These are phyloP conservation scores for Seiridium unicorne DNA, from an alignment of 2,329 filamentous ascomycete species.

Conservation along the genomic window DNA sequence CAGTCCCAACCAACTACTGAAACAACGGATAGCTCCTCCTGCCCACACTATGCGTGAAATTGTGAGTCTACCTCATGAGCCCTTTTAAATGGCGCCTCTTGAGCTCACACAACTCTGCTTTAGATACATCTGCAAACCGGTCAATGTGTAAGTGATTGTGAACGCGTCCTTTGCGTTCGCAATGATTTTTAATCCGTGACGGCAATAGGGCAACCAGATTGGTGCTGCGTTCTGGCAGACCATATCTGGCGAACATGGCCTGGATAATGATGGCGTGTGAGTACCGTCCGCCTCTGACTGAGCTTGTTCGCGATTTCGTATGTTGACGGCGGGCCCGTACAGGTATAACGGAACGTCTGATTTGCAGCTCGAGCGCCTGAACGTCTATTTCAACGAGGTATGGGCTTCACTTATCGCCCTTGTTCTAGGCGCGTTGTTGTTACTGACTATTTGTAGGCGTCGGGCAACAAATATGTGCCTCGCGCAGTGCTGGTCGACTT, in stretches of 20 bases:
- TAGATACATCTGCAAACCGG: conserved; percentile 99
- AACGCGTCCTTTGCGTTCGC: conserved; percentile 20
- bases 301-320: too few species aligned
- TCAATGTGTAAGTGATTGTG: conserved; percentile 78
- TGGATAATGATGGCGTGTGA: conserved; percentile 96
- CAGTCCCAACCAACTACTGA: too few species aligned
- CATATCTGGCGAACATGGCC: conserved; percentile 89
- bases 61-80: conserved; percentile 50
- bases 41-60: conserved; percentile 74
- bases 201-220: conserved; percentile 99
- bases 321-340: too few species aligned
- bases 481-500: conserved; percentile 99
- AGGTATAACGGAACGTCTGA: conserved; percentile 98
- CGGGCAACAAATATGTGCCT: conserved; percentile 98
- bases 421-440: too few species aligned
- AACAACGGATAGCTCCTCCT: too few species aligned
- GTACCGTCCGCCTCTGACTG: too few species aligned
- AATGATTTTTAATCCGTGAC: conserved; percentile 29
- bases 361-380: conserved; percentile 99
- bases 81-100: conserved; percentile 20
- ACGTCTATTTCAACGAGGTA: conserved; percentile 95
- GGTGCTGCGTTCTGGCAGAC: conserved; percentile 98
- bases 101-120: background rate
- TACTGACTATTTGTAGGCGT: conserved; percentile 36
- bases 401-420: background rate